Evolutionary conservation across 352 stramenopile species (phyloP), one percentile per base, ranked within the genome.

Genomic region (Peronospora belbahrii): DNA sequence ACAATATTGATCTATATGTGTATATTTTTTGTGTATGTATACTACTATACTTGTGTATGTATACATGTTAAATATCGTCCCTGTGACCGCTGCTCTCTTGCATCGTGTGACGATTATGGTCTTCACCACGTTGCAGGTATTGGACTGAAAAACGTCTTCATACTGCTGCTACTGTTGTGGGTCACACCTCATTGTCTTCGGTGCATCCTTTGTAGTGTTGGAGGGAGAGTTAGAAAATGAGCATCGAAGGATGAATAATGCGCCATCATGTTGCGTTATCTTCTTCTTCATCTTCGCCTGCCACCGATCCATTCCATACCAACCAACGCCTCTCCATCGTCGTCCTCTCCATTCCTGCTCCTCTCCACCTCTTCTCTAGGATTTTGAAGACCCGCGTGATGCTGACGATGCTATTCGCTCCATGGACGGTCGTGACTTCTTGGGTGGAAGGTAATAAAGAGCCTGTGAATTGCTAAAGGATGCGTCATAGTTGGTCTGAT

Each of bases 321-420:
- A 69, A 69, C 60, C 60, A 71, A 74, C 65, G 58, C 55, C 70
- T 71, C 59, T 71, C 59, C 65, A 57, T 66, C 59, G 48, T 72
- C 59, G 62, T 65, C 66, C 45, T 65, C 56, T 66, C 61, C 65
- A 58, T 69, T 61, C 51, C 42, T 69, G 44, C 72, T 65, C 62
- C 73, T 62, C 48, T 58, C 44, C 70, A 66, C 65, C 59, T 65
- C 61, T 71, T 70, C 58, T 70, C 63, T 82, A 93, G 81, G 81
- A 93, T 64, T 93, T 90, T 40, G 81, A 93, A 75, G 81, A 93
- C 72, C 81, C 81, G 47, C 78, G 81, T 56, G 81, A 93, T 51
- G 81, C 81, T 43, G 81, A 93, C 36, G 81, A 93, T 48, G 74
- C 81, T 34, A 93, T 93, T 62, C 77, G 75, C 59, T 83, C 73